These are phyloP conservation scores for Suillus paluster DNA, from an alignment of 768 basidiomycete species.

Conservation along the genomic window DNA sequence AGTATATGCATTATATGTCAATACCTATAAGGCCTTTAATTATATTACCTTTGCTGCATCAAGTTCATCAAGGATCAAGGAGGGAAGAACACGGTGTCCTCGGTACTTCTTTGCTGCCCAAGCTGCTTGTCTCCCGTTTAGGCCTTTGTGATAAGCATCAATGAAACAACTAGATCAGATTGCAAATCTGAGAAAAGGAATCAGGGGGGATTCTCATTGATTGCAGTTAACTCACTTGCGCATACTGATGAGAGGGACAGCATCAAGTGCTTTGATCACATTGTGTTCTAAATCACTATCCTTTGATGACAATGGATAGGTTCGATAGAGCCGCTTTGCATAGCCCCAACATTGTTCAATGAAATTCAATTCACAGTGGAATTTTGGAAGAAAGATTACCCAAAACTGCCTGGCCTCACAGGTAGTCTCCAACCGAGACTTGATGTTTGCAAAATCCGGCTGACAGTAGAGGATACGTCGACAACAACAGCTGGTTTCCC, in stretches of 20 bases:
- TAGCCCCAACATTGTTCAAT: conserved; percentile 40
- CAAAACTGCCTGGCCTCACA: too few relatives aligned
- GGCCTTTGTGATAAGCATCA: conserved; percentile 6
- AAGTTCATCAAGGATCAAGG: conserved; percentile 9
- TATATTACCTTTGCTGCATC: not conserved
- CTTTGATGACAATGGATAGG: conserved; percentile 26
- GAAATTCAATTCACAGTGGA: conserved; percentile 19
- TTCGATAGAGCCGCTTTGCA: conserved; percentile 38
- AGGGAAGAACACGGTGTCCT: conserved; percentile 19
- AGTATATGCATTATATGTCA: not conserved
- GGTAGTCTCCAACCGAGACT: too few relatives aligned
- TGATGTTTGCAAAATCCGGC: too few relatives aligned
- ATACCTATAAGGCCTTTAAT: too few relatives aligned
- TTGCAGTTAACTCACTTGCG: conserved; percentile 23
- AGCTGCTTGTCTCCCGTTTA: conserved; percentile 18
- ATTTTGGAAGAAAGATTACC: too few relatives aligned
- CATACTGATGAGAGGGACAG: conserved; percentile 32
- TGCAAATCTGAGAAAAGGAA: not conserved
- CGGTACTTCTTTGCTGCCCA: conserved; percentile 29
- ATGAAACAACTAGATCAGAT: not conserved
- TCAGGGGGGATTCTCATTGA: not conserved
- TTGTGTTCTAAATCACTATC: conserved; percentile 41
- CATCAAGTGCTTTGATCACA: conserved; percentile 32
- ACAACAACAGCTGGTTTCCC: too few relatives aligned
- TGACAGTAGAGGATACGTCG: too few relatives aligned